Percentiles rank a stretch among this genome's conserved stretches.
These are phyloP conservation scores for Candida hungchunana DNA, from an alignment of 805 yeast genomes.

Conservation along the genomic window DNA sequence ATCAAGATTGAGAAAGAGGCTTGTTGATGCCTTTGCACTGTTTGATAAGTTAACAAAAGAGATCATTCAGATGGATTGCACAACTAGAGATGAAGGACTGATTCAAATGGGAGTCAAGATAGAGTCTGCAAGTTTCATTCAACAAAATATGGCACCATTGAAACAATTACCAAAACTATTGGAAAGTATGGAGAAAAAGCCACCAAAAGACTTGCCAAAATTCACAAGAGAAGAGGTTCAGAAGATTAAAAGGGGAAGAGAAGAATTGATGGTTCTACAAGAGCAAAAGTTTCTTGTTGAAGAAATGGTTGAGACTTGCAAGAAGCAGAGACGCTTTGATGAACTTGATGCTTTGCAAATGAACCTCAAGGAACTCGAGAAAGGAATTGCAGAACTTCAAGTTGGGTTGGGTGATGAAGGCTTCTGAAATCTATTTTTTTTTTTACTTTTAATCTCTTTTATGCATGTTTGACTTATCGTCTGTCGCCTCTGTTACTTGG, in stretches of 20 bases:
- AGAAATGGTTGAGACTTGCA: conserved; percentile 57
- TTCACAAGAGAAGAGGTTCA: conserved; percentile 39
- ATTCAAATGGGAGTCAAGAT: conserved; percentile 52
- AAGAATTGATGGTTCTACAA: conserved; percentile 78
- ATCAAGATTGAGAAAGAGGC: conserved; percentile 37
- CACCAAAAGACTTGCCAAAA: conserved; percentile 8
- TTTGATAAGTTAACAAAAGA: conserved; percentile 48
- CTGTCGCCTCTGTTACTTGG: too few relatives aligned
- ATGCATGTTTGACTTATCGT: too few relatives aligned
- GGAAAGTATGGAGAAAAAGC: conserved; percentile 23
- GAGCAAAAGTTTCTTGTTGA: conserved; percentile 78
- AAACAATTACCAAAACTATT: conserved; percentile 52
- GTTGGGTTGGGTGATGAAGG: conserved; percentile 53
- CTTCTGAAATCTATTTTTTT: too few relatives aligned
- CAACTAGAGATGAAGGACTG: conserved; percentile 39
- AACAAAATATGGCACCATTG: conserved; percentile 59
- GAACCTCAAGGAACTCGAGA: conserved; percentile 37
- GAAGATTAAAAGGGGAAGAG: conserved; percentile 57
- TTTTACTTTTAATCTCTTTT: too few relatives aligned
- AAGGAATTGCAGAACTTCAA: conserved; percentile 24
- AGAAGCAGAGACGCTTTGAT: conserved; percentile 68
- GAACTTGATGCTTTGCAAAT: conserved; percentile 58
- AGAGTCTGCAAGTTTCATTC: conserved; percentile 57
- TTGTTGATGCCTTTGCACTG: conserved; percentile 45
- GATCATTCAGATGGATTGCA: conserved; percentile 32